Conservation (phyloP, 345 rosid genomes). For the Salix brachista region DNA sequence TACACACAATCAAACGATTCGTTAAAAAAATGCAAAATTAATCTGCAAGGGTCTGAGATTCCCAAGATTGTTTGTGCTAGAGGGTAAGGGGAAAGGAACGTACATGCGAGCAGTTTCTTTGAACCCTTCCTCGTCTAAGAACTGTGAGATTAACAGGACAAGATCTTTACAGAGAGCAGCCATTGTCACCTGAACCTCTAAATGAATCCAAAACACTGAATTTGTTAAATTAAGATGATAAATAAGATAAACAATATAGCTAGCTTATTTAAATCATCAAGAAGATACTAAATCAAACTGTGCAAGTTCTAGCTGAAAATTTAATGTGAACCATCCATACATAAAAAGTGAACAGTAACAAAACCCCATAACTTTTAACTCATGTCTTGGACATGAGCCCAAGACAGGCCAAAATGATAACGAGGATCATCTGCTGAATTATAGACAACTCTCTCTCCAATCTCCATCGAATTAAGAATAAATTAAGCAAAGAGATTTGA, state of each 20-base stretch:
- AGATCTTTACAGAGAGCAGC: constrained; percentile 31
- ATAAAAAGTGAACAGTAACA: not conserved
- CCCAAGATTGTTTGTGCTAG: no score
- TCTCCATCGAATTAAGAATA: not conserved
- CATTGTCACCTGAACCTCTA: constrained; percentile 16
- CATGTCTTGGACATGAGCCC: not conserved
- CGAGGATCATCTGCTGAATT: not conserved
- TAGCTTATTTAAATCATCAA: not conserved
- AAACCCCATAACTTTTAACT: not conserved
- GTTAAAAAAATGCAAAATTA: not conserved
- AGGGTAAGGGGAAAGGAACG: not conserved
- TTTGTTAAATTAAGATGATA: not conserved
- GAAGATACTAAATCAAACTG: not conserved
- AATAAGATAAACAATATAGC: not conserved
- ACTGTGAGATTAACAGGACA: constrained; percentile 41
- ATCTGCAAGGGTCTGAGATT: no score
- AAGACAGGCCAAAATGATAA: not conserved
- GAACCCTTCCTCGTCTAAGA: constrained; percentile 37
- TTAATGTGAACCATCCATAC: not conserved
- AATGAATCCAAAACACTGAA: not conserved
- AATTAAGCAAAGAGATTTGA: not conserved
- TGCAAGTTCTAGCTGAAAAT: not conserved
- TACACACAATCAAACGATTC: not conserved
- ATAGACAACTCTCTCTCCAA: not conserved
- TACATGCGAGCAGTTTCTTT: constrained; percentile 32